Conservation (phyloP, 139 green algal species). For the Edaphochlamys debaryana region DNA sequence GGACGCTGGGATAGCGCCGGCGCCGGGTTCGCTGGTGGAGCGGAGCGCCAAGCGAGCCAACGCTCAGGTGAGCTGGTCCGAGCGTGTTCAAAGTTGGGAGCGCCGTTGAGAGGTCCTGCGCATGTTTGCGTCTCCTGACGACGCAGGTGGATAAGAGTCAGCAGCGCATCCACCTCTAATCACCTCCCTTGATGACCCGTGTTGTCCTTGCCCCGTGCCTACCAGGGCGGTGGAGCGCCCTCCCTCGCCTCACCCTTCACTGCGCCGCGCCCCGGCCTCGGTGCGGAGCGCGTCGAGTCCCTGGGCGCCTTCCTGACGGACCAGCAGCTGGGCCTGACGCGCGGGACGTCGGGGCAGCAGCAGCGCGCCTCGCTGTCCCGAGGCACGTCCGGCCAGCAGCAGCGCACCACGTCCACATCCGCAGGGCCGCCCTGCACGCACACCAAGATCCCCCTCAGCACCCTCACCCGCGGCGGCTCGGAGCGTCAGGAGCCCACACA, state of each 20-base stretch:
- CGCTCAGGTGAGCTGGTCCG: background rate
- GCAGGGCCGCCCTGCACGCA: too few species aligned
- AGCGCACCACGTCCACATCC: background rate
- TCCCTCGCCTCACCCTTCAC: too few species aligned
- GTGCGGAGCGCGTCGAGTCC: slow-evolving; percentile 27
- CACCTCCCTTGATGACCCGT: background rate
- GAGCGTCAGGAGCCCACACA: too few species aligned
- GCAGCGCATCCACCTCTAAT: too few species aligned
- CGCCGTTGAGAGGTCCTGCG: background rate
- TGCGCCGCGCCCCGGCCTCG: too few species aligned
- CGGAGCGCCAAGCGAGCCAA: slow-evolving; percentile 14
- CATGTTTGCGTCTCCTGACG: background rate
- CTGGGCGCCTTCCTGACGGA: slow-evolving; percentile 26
- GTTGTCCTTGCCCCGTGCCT: background rate
- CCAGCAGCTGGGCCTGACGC: background rate
- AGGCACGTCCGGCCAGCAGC: background rate
- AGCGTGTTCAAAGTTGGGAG: background rate
- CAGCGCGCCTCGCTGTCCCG: background rate
- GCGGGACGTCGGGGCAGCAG: background rate
- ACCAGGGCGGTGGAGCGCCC: too few species aligned
- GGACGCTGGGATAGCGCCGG: slow-evolving; percentile 6
- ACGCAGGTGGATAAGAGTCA: background rate
- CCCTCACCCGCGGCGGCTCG: too few species aligned
- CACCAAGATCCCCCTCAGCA: too few species aligned
- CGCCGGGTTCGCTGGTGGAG: slow-evolving; percentile 28